Percentiles rank a stretch among this genome's conserved stretches.
Conservation (phyloP, 768 basidiomycete genomes). For the Russula sp. region DNA sequence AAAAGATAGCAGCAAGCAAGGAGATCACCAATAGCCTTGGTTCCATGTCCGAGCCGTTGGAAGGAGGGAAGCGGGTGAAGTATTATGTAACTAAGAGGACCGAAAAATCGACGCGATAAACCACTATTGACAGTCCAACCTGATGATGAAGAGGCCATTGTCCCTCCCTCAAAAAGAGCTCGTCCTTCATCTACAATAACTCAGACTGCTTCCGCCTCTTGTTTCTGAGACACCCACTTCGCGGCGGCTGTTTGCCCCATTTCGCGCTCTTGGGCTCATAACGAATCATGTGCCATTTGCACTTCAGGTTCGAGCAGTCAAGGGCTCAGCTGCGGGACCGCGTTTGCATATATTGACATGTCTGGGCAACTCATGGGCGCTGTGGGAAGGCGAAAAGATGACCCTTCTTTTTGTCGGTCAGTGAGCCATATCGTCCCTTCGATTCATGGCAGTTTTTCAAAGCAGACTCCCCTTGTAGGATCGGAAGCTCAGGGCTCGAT, state of each 20-base stretch:
- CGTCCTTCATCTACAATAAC: slow-evolving; percentile 16
- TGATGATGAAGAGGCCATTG: slow-evolving; percentile 10
- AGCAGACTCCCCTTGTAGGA: slow-evolving; percentile 47
- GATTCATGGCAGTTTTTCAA: neutral
- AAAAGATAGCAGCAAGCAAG: slow-evolving; percentile 17
- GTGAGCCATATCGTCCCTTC: slow-evolving; percentile 36
- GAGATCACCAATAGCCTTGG: slow-evolving; percentile 2
- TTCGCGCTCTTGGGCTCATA: slow-evolving; percentile 91
- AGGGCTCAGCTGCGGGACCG: slow-evolving; percentile 82
- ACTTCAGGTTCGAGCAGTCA: slow-evolving; percentile 78
- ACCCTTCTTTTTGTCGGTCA: slow-evolving; percentile 87
- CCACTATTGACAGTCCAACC: slow-evolving; percentile 13
- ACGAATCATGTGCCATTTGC: slow-evolving; percentile 90
- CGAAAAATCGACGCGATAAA: neutral
- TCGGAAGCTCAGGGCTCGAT: slow-evolving; percentile 78
- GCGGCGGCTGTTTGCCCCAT: slow-evolving; percentile 78
- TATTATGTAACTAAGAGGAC: slow-evolving; percentile 2
- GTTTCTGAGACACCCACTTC: slow-evolving; percentile 22
- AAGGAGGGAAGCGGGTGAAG: neutral
- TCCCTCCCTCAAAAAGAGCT: slow-evolving; percentile 19
- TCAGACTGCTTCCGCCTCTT: neutral
- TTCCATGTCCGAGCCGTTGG: slow-evolving; percentile 10
- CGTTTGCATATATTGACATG: slow-evolving; percentile 82
- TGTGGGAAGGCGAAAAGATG: slow-evolving; percentile 97
- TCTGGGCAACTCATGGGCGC: slow-evolving; percentile 84